These are phyloP conservation scores for Betula pendula DNA, from an alignment of 306 rosid species.

Conservation along the genomic window DNA sequence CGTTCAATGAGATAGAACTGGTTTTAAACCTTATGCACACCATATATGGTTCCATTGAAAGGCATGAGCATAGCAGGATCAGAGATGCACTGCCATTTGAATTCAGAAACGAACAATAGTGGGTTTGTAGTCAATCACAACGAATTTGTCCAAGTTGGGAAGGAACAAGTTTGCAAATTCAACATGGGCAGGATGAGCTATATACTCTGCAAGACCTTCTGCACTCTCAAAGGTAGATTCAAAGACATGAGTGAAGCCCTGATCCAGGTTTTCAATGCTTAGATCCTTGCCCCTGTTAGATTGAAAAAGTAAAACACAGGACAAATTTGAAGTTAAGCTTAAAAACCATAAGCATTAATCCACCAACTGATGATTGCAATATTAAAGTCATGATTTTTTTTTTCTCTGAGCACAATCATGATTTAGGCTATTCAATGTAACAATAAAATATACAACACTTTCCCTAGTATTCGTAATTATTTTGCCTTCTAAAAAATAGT, in stretches of 20 bases:
- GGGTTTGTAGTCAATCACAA: constrained; percentile 72
- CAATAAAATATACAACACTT: not conserved
- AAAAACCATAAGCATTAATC: not conserved
- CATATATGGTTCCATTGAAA: constrained; percentile 10
- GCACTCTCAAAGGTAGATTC: constrained; percentile 84
- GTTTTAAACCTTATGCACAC: not conserved
- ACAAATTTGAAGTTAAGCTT: not conserved
- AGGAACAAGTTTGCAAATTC: constrained; percentile 63
- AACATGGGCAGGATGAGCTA: constrained; percentile 69
- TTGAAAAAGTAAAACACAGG: too few species aligned
- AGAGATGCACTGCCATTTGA: not conserved
- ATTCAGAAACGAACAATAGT: constrained; percentile 35
- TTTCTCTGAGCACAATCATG: not conserved
- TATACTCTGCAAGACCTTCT: constrained; percentile 72
- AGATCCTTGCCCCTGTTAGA: constrained; percentile 69
- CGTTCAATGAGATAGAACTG: not conserved
- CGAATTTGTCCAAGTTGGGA: constrained; percentile 53
- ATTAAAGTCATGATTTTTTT: not conserved
- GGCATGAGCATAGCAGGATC: not conserved
- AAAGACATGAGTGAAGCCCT: constrained; percentile 84
- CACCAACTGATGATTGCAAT: not conserved
- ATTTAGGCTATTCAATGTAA: not conserved
- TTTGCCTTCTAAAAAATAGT: not conserved
- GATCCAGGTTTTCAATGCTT: constrained; percentile 73
- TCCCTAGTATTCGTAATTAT: not conserved